Base-by-base conservation (phyloP, 2,329 filamentous ascomycete species). In the Nemania abortiva region DNA sequence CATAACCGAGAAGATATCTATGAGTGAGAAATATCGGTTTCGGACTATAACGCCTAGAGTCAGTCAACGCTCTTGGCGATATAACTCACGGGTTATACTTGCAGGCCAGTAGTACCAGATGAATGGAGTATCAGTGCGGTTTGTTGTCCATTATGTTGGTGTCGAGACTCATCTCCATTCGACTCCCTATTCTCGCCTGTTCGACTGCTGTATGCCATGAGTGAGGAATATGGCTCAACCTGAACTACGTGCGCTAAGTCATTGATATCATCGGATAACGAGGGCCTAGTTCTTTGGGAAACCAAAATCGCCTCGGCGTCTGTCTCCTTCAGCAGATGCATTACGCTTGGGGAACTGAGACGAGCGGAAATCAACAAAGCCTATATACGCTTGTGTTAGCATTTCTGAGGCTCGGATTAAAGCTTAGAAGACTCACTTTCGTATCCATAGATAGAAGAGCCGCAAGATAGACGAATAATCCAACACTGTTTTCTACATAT, bases 21-120 rank as follows among this genome's bases (percentile, higher is more conserved):
- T 80, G 77, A 1, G 76, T 71, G 11, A 78, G 72, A 15, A 70
- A 71, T 47, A 81, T 81, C 5, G 79, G 77, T 61, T 81, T 81
- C 10, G 80, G 79, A 6, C 61, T 63, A 29, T 20, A 10, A 22
- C 37, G 10, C 57, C 9, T 1, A 29, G 15, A 50, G 10, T 63
- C 15, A 57, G 42, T 13, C 1, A 3, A 20, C 11, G 49, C 6
- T 50, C 11, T 29, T 9, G 29, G 1, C 15, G 6, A 4, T 50
- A n/a, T n/a, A n/a, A n/a, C n/a, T 7, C 6, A 50, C 5, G 1
- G 6, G 15, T 6, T 50, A 1, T 56, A 39, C 61, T 49, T 57
- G 57, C 57, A 63, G 37, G n/a, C 79, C 79, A 0, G 79, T 81
- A 5, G 78, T 80, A 0, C 79, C 79, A 0, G 79, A 80, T 3